phyloP scores from a whole-genome alignment of 768 basidiomycete genomes.

The Leucosporidium creatinivorum region DNA sequence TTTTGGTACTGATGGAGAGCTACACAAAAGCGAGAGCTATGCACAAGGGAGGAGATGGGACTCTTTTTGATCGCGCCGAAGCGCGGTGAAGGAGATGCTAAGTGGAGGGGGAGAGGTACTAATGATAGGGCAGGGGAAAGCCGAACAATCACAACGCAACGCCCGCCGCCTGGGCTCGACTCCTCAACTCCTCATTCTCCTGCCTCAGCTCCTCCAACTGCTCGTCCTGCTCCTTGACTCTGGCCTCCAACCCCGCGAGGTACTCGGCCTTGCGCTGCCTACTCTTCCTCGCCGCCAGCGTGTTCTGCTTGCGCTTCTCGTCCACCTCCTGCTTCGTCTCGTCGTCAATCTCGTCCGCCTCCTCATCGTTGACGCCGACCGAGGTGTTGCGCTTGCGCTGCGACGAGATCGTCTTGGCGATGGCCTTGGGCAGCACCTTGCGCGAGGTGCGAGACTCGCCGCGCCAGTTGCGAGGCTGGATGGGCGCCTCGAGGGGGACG shows the following conservation, averaged over 20 bases:
- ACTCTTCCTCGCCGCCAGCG: constrained; percentile 71
- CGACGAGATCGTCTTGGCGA: background rate
- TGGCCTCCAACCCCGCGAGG: constrained; percentile 44
- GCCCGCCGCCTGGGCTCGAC: too few species aligned
- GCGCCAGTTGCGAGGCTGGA: constrained; percentile 18
- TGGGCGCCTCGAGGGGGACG: constrained; percentile 21
- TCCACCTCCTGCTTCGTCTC: constrained; percentile 53
- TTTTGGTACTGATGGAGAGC: too few species aligned
- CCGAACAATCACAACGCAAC: too few species aligned
- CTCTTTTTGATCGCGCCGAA: too few species aligned
- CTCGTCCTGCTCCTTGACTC: constrained; percentile 49
- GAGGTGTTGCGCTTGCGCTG: background rate
- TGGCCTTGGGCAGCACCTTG: constrained; percentile 17
- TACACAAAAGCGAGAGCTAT: too few species aligned
- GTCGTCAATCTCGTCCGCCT: constrained; percentile 25
- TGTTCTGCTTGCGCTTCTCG: constrained; percentile 72
- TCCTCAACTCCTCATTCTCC: constrained; percentile 7
- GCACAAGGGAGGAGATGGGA: too few species aligned
- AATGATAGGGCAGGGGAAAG: too few species aligned
- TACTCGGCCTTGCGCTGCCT: constrained; percentile 67
- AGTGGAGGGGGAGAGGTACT: too few species aligned
- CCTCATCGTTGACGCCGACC: constrained; percentile 5
- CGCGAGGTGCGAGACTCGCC: constrained; percentile 15
- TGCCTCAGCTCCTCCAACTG: constrained; percentile 1
- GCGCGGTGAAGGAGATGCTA: too few species aligned